Percentiles rank a stretch among this genome's conserved stretches.
Evolutionary conservation across 1,284 basidiomycete genomes (phyloP).

Genomic region (Ceratobasidium sp.): DNA sequence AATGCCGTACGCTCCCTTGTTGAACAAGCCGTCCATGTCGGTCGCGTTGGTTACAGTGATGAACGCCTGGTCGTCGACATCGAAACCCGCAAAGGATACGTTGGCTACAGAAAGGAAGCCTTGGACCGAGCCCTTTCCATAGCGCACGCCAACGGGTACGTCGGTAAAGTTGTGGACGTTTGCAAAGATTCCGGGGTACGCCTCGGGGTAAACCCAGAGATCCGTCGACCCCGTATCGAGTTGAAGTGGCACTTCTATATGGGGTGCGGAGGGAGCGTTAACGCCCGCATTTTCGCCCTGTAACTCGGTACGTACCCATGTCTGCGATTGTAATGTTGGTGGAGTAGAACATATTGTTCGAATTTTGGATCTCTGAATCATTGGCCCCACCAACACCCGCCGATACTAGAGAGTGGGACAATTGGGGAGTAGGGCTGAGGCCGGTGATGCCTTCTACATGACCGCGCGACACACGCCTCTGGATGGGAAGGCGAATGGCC

Average conservation of each 20-base stretch:
- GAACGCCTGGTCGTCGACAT: conserved; percentile 73
- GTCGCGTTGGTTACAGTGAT: conserved; percentile 69
- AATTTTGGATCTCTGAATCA: conserved; percentile 23
- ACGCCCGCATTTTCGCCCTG: neutral
- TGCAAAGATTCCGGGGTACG: conserved; percentile 25
- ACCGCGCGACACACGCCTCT: neutral
- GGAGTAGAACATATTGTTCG: conserved; percentile 25
- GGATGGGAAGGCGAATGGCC: conserved; percentile 22
- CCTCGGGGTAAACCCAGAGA: conserved; percentile 70
- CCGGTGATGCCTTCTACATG: neutral
- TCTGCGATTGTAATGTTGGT: conserved; percentile 35
- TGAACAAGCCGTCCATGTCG: conserved; percentile 77
- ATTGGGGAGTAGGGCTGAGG: neutral
- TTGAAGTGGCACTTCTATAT: conserved; percentile 68
- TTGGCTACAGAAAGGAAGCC: conserved; percentile 72
- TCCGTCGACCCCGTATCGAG: conserved; percentile 86
- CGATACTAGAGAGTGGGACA: neutral
- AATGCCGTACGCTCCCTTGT: conserved; percentile 72
- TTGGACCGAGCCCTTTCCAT: conserved; percentile 80
- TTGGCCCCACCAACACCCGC: conserved; percentile 12
- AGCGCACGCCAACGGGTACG: conserved; percentile 55
- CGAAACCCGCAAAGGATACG: conserved; percentile 78
- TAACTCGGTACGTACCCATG: conserved; percentile 3
- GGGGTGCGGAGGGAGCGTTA: conserved; percentile 15
- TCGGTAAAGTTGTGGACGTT: conserved; percentile 43